Evolutionary conservation across 2,329 filamentous ascomycete genomes (phyloP), one percentile per base, ranked within the genome.

Genomic region (Paraphoma chrysanthemicola): DNA sequence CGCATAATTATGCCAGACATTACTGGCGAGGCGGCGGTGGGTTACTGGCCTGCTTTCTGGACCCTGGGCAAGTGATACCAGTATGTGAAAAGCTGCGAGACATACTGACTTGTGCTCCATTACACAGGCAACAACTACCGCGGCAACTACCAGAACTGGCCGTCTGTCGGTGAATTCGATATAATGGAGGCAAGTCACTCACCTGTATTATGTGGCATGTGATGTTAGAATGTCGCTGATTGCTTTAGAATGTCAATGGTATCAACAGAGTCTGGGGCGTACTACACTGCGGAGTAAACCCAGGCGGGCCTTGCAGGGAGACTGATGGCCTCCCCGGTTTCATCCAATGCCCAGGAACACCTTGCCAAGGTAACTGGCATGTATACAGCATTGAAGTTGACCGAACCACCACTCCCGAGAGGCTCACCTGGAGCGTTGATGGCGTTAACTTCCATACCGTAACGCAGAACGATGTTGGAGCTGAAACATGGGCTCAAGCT

Each of bases 31-130:
- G 31, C 50, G 4, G 55, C 50, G 5, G 39, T 28, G 5, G 55
- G 55, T 6, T 53, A 53, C 33, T 57, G 55, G 55, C 50, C 55
- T n/a, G 55, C 55, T 3, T 57, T 57, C 28, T 57, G 55, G 55
- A 51, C 50, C 11, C 42, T 57, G n/a, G 55, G 55, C 6, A n/a
- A 38, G n/a, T 11, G 23, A 23, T 23, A 23, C 23, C 23, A 23
- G 23, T 23, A 5, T 23, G 5, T 23, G 23, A 23, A 23, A 23
- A 23, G 23, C 23, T 23, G 23, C 23, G 23, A 23, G 23, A 23
- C 23, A 23, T 23, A 23, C 23, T 23, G 23, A 23, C 23, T 23
- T 23, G 5, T 23, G 23, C 5, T 23, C 23, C 23, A 23, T 23
- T 23, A 23, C 23, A 23, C 23, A 23, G 23, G 23, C 33, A 17